Percentiles rank a stretch among this genome's conserved stretches.
Evolutionary conservation across 2,329 filamentous ascomycete genomes (phyloP).

Genomic region (Nemania sp.): DNA sequence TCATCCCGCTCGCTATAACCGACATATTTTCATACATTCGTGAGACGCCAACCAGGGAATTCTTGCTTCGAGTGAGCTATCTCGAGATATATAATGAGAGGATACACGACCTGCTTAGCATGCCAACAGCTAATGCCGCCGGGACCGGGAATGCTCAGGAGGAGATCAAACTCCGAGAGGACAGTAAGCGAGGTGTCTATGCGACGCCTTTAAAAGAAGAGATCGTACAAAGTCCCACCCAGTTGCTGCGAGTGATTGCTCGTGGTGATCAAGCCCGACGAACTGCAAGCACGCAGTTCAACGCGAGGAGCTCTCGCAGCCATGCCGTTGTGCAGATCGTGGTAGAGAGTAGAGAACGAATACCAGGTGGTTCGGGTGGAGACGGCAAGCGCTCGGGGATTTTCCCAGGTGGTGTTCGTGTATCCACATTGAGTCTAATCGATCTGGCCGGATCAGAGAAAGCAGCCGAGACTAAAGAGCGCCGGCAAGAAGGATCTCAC

Average conservation of each 20-base stretch:
- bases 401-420: constrained; percentile 84
- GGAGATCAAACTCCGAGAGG: constrained; percentile 96
- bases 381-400: constrained; percentile 72
- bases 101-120: constrained; percentile 89
- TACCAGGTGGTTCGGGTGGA: constrained; percentile 57
- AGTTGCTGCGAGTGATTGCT: constrained; percentile 91
- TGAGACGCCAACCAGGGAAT: constrained; percentile 93
- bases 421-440: constrained; percentile 93
- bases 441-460: constrained; percentile 96
- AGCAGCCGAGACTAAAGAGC: constrained; percentile 92
- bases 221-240: constrained; percentile 96
- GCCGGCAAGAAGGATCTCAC: constrained; percentile 90
- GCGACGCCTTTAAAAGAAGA: constrained; percentile 96
- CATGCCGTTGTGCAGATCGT: constrained; percentile 99
- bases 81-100: constrained; percentile 99
- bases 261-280: constrained; percentile 88
- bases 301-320: constrained; percentile 93
- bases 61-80: constrained; percentile 93
- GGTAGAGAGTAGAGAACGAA: constrained; percentile 91
- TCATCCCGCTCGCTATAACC: constrained; percentile 95
- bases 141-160: constrained; percentile 68
- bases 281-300: constrained; percentile 95
- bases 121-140: constrained; percentile 62
- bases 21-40: constrained; percentile 99
- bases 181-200: constrained; percentile 95